These are phyloP conservation scores for Shiraia bambusicola DNA, from an alignment of 2,329 filamentous ascomycete genomes.

Conservation along the genomic window DNA sequence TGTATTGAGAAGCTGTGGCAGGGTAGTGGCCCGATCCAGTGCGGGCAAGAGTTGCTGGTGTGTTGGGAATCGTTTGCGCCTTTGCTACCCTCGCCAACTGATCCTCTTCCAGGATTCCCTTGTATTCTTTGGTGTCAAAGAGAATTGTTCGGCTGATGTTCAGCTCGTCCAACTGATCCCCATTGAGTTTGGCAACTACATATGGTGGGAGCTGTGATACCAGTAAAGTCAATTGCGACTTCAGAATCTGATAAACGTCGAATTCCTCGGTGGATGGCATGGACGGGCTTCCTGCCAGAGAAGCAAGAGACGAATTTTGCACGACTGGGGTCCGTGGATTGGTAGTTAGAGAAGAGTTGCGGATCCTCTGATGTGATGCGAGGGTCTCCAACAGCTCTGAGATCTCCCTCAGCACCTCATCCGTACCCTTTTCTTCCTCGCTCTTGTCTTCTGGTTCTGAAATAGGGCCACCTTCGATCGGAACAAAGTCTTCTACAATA, in stretches of 20 bases:
- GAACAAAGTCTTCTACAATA: constrained; percentile 42
- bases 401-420: constrained; percentile 72
- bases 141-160: constrained; percentile 78
- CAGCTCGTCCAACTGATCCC: constrained; percentile 79
- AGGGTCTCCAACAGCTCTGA: constrained; percentile 76
- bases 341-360: constrained; percentile 67
- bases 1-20: constrained; percentile 32
- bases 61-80: constrained; percentile 35
- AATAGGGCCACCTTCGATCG: constrained; percentile 26
- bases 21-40: constrained; percentile 35
- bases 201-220: constrained; percentile 78
- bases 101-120: constrained; percentile 82
- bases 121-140: constrained; percentile 70
- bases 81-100: constrained; percentile 55
- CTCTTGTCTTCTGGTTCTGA: constrained; percentile 35
- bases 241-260: constrained; percentile 69
- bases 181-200: constrained; percentile 81
- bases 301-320: constrained; percentile 65
- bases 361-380: constrained; percentile 76
- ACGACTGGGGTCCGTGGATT: constrained; percentile 66
- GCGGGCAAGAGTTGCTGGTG: constrained; percentile 32
- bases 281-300: constrained; percentile 58
- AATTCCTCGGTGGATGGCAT: constrained; percentile 64
- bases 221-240: constrained; percentile 71
- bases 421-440: constrained; percentile 60